Conservation (phyloP, 192 early-diverging fungal genomes). For the Kappamyces sp. region DNA sequence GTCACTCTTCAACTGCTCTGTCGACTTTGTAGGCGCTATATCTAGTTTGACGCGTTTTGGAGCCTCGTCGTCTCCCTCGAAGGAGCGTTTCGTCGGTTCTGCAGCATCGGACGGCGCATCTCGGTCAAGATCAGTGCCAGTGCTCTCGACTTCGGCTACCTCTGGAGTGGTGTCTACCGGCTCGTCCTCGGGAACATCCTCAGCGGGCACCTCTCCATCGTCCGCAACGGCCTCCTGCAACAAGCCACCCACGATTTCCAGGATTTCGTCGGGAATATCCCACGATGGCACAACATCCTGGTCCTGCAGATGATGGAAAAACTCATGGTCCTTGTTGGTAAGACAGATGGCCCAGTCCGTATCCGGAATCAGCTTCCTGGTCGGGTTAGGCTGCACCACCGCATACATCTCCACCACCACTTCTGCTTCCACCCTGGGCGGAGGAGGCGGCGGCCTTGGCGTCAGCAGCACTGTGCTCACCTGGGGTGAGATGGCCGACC, state of each 20-base stretch:
- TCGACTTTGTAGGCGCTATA: too few relatives aligned
- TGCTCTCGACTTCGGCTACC: constrained; percentile 1
- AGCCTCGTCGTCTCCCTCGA: too few relatives aligned
- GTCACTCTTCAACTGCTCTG: too few relatives aligned
- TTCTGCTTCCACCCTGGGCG: constrained; percentile 20
- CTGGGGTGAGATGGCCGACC: too few relatives aligned
- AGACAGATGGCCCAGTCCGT: constrained; percentile 69
- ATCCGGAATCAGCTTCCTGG: constrained; percentile 57
- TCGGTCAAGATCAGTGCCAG: too few relatives aligned
- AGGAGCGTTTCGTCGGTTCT: too few relatives aligned
- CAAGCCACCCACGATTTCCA: constrained; percentile 44
- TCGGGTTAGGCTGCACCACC: background rate
- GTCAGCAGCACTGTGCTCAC: constrained; percentile 16
- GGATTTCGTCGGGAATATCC: constrained; percentile 57
- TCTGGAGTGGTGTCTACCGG: constrained; percentile 6
- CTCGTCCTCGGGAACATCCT: constrained; percentile 19
- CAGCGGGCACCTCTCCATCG: constrained; percentile 25
- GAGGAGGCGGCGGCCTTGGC: constrained; percentile 19
- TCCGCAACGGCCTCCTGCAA: constrained; percentile 46
- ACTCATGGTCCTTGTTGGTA: constrained; percentile 65
- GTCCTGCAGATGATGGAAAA: constrained; percentile 69
- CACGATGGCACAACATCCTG: constrained; percentile 49
- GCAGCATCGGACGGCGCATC: too few relatives aligned
- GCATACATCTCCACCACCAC: background rate
- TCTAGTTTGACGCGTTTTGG: too few relatives aligned